Evolutionary conservation across 2,329 filamentous ascomycete species (phyloP).

Genomic region (Aspergillus vadensis): DNA sequence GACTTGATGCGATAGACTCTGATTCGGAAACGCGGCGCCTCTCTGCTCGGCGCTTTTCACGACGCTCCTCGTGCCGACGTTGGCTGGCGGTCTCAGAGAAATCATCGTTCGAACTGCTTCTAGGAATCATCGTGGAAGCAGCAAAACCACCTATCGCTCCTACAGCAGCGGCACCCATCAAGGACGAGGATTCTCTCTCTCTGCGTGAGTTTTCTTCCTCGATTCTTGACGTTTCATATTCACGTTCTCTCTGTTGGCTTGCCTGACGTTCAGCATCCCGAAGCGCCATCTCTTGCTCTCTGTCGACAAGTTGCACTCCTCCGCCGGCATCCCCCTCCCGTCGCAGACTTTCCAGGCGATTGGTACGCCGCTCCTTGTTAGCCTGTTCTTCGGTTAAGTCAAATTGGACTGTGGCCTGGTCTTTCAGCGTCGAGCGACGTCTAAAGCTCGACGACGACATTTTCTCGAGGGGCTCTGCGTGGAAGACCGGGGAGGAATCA

Average conservation of each 20-base stretch:
- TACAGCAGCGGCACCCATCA: conserved; percentile 47
- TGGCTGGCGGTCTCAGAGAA: conserved; percentile 31
- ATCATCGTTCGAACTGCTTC: conserved; percentile 30
- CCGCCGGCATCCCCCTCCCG: conserved; percentile 25
- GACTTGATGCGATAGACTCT: conserved; percentile 27
- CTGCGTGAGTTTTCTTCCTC: conserved; percentile 7
- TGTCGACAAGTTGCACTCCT: conserved; percentile 31
- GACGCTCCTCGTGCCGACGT: conserved; percentile 39
- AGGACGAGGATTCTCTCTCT: conserved; percentile 38
- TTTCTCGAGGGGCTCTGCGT: conserved; percentile 33
- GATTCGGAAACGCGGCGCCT: conserved; percentile 34
- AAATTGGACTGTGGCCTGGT: conserved; percentile 57
- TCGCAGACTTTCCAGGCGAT: conserved; percentile 27
- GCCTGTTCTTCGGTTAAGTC: conserved; percentile 59
- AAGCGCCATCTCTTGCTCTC: conserved; percentile 27
- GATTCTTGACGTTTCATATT: conserved; percentile 15
- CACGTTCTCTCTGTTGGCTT: conserved; percentile 26
- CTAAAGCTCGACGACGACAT: conserved; percentile 28
- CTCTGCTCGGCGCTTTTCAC: conserved; percentile 44
- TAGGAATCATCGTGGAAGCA: conserved; percentile 46
- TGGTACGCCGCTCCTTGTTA: conserved; percentile 48
- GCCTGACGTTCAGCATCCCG: conserved; percentile 20
- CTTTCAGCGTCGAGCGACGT: conserved; percentile 38
- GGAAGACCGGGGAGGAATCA: conserved; percentile 50
- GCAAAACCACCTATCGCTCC: conserved; percentile 54